These are phyloP conservation scores for Aspergillus alliaceus DNA, from an alignment of 2,329 filamentous ascomycete genomes.

Conservation along the genomic window DNA sequence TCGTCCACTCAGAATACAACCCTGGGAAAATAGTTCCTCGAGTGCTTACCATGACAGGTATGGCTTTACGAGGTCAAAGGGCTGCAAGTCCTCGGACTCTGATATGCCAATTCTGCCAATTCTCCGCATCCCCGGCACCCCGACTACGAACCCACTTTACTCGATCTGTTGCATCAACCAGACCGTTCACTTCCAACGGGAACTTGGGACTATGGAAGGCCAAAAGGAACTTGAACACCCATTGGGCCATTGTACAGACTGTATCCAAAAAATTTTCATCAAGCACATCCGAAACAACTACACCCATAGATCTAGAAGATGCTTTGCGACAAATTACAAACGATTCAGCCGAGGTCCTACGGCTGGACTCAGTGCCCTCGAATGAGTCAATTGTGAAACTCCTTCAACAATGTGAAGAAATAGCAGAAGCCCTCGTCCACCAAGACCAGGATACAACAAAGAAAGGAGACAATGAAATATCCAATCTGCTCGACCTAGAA, in stretches of 20 bases:
- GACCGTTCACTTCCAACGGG: constrained; percentile 8
- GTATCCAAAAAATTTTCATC: constrained; percentile 21
- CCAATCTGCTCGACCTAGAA: constrained; percentile 42
- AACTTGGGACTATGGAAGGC: constrained; percentile 19
- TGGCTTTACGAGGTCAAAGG: constrained; percentile 31
- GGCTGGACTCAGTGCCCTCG: constrained; percentile 31
- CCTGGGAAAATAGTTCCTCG: background rate
- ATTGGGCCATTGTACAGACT: constrained; percentile 1
- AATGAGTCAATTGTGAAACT: constrained; percentile 35
- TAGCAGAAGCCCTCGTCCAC: constrained; percentile 32
- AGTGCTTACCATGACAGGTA: constrained; percentile 35
- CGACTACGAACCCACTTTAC: constrained; percentile 20
- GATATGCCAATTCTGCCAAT: constrained; percentile 42
- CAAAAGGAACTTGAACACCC: constrained; percentile 10
- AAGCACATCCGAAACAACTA: constrained; percentile 4
- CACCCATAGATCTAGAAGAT: constrained; percentile 16
- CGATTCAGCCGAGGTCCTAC: constrained; percentile 29
- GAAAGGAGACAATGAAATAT: constrained; percentile 37
- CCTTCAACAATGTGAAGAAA: constrained; percentile 35
- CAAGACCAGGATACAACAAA: constrained; percentile 23
- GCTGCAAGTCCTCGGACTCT: constrained; percentile 23
- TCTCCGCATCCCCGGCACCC: constrained; percentile 25
- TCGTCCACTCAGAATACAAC: too few relatives aligned
- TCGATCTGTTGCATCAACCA: constrained; percentile 19
- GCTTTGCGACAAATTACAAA: constrained; percentile 32